phyloP scores from a whole-genome alignment of 495 filamentous ascomycete genomes.

The Tuber indicum region DNA sequence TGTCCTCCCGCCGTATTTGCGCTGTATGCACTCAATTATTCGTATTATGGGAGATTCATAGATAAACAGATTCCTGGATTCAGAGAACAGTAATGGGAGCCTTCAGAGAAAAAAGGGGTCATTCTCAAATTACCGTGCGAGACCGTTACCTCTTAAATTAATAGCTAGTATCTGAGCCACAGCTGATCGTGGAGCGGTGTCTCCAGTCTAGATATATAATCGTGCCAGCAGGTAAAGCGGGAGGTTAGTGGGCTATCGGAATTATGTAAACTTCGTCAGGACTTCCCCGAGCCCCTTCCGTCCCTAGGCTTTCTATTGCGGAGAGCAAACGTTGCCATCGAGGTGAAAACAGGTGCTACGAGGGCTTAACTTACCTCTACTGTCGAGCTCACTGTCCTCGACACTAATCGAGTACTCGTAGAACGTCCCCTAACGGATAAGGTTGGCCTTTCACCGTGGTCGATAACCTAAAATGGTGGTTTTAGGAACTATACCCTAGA shows the following conservation, averaged over 20 bases:
- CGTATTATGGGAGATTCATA: too few relatives aligned
- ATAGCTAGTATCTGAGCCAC: too few relatives aligned
- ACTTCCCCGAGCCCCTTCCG: background rate
- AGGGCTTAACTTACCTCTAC: background rate
- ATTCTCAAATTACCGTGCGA: too few relatives aligned
- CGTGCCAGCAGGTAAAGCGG: too few relatives aligned
- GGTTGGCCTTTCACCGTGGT: background rate
- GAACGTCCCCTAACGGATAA: background rate
- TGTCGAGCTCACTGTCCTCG: background rate
- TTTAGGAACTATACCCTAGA: background rate
- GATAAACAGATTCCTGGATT: too few relatives aligned
- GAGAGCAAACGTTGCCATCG: background rate
- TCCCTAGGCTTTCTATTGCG: background rate
- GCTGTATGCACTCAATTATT: too few relatives aligned
- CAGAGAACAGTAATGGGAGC: too few relatives aligned
- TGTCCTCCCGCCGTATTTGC: too few relatives aligned
- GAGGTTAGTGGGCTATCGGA: background rate
- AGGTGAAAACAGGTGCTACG: background rate
- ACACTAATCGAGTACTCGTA: background rate
- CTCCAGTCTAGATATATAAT: too few relatives aligned
- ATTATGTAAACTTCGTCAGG: background rate
- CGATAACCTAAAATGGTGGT: background rate
- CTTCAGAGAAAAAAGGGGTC: too few relatives aligned
- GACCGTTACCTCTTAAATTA: too few relatives aligned
- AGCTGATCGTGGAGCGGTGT: too few relatives aligned